These are phyloP conservation scores for Obelidium mucronatum DNA, from an alignment of 192 early-diverging fungal species.

Conservation along the genomic window DNA sequence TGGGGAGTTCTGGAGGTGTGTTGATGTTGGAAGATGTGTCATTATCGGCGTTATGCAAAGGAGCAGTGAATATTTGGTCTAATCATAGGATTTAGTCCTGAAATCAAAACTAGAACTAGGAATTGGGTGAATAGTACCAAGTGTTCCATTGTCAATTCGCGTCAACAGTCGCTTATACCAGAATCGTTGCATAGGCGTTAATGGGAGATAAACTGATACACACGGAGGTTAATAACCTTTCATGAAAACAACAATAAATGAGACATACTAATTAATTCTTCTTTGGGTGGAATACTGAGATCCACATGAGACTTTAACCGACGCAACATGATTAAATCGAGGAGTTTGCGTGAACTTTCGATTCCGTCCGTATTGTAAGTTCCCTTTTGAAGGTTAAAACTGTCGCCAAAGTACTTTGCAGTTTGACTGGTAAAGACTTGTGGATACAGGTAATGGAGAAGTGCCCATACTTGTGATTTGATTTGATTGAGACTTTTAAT, in stretches of 20 bases:
- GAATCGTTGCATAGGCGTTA: slow-evolving; percentile 44
- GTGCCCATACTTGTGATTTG: slow-evolving; percentile 60
- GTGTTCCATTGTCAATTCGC: slow-evolving; percentile 36
- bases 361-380: slow-evolving; percentile 40
- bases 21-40: background rate
- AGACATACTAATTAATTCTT: slow-evolving; percentile 44
- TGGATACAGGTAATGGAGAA: slow-evolving; percentile 79
- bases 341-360: slow-evolving; percentile 37
- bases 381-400: slow-evolving; percentile 45
- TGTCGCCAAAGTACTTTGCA: slow-evolving; percentile 33
- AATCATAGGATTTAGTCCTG: too few relatives aligned
- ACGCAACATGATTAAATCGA: slow-evolving; percentile 53
- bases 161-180: slow-evolving; percentile 56
- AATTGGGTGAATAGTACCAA: too few relatives aligned
- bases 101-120: too few relatives aligned
- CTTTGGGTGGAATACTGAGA: slow-evolving; percentile 52
- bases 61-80: slow-evolving; percentile 41
- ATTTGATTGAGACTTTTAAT: background rate
- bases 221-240: background rate
- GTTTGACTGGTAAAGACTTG: slow-evolving; percentile 57
- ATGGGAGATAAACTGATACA: slow-evolving; percentile 41
- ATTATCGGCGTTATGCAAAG: background rate
- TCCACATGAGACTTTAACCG: slow-evolving; percentile 49
- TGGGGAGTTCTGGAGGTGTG: background rate
- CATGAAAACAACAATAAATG: background rate